Percentiles rank a stretch among this genome's conserved stretches.
Evolutionary conservation across 495 filamentous ascomycete species (phyloP).

Genomic region (Xylaria longipes): DNA sequence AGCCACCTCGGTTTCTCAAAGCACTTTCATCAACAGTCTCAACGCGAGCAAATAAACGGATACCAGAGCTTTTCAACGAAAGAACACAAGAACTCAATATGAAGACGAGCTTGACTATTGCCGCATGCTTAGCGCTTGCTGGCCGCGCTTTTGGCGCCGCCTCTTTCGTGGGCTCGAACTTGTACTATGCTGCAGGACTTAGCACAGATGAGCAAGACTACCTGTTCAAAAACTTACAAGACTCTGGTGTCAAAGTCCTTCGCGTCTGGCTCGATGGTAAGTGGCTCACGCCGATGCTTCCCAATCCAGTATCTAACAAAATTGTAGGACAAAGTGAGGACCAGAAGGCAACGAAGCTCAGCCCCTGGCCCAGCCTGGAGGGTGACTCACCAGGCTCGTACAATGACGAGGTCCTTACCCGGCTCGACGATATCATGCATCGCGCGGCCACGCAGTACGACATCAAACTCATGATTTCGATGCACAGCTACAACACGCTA

Average conservation of each 20-base stretch:
- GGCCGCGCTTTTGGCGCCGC: slow-evolving; percentile 6
- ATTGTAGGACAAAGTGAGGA: not conserved
- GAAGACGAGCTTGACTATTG: not conserved
- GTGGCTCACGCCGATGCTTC: not conserved
- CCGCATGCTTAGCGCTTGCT: slow-evolving; percentile 5
- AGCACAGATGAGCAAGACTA: slow-evolving; percentile 16
- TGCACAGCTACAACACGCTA: slow-evolving; percentile 27
- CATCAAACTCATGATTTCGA: slow-evolving; percentile 27
- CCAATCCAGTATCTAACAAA: not conserved
- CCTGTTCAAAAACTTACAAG: slow-evolving; percentile 16
- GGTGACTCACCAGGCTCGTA: slow-evolving; percentile 6
- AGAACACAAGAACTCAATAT: not conserved
- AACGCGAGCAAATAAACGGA: not conserved
- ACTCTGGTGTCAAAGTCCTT: slow-evolving; percentile 24
- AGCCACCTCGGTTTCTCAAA: not conserved
- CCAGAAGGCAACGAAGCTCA: not conserved
- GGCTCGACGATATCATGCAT: slow-evolving; percentile 25
- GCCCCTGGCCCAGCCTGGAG: not conserved
- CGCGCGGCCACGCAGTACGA: slow-evolving; percentile 18
- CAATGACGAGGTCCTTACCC: slow-evolving; percentile 19
- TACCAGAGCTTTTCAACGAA: not conserved
- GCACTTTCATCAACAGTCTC: not conserved
- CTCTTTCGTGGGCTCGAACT: slow-evolving; percentile 13
- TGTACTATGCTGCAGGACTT: slow-evolving; percentile 15
- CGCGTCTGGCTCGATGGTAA: slow-evolving; percentile 27